A percentile compares a stretch with the other conserved stretches of the same genome.
Conservation (phyloP, 2,329 filamentous ascomycete species). For the Reticulascus tulasneorum region DNA sequence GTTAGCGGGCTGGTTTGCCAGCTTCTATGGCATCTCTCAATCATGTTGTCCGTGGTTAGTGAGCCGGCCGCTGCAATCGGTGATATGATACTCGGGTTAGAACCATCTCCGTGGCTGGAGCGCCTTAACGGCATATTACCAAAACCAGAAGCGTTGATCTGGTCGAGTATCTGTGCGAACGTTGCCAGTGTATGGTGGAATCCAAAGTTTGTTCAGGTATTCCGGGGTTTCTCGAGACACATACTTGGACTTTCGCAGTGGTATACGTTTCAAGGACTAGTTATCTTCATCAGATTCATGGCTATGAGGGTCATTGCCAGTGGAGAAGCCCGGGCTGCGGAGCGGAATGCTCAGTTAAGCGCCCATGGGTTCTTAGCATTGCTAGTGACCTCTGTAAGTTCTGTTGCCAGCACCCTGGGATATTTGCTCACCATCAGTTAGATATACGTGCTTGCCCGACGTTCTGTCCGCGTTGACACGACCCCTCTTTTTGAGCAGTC, state of each 20-base stretch:
- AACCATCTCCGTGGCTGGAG: slow-evolving; percentile 1
- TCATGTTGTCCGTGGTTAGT: slow-evolving; percentile 15
- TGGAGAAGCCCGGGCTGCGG: slow-evolving; percentile 31
- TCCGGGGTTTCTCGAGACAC: slow-evolving; percentile 56
- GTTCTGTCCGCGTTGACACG: slow-evolving; percentile 52
- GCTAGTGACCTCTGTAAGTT: slow-evolving; percentile 51
- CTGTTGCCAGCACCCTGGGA: background rate
- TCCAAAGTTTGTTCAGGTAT: slow-evolving; percentile 57
- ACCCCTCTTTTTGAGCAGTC: slow-evolving; percentile 46
- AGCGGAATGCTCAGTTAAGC: slow-evolving; percentile 38
- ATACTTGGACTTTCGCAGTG: slow-evolving; percentile 59
- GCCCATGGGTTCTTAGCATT: slow-evolving; percentile 53
- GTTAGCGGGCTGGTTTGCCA: slow-evolving; percentile 41
- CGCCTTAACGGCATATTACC: slow-evolving; percentile 29
- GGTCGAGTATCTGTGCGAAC: slow-evolving; percentile 44
- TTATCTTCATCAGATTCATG: slow-evolving; percentile 51
- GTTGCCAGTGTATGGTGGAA: slow-evolving; percentile 64
- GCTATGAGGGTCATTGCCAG: slow-evolving; percentile 40
- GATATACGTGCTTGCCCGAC: slow-evolving; percentile 41
- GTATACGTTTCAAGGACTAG: slow-evolving; percentile 61
- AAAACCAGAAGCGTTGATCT: slow-evolving; percentile 34
- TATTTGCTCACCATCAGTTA: slow-evolving; percentile 23
- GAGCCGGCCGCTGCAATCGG: slow-evolving; percentile 11
- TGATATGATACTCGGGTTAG: background rate
- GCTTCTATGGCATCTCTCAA: slow-evolving; percentile 46